Base-by-base conservation (phyloP, 106 monocot species). In the Dioscorea dumetorum region DNA sequence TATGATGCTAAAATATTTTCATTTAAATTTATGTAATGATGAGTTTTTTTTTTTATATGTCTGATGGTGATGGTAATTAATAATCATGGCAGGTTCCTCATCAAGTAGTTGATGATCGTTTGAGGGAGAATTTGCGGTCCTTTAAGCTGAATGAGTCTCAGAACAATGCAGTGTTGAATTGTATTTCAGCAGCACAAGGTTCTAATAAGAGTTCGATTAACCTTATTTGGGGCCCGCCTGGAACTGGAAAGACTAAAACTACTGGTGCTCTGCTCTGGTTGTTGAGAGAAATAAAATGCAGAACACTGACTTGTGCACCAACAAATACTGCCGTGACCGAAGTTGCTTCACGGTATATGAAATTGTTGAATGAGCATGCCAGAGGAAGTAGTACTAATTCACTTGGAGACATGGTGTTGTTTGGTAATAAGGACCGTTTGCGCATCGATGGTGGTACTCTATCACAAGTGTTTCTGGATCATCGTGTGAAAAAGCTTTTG, bases 161-260 rank as follows among this genome's bases (percentile, higher is more conserved):
- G 48, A 14, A 15, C 3, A 61, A 67, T 52, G 85, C 90, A 0
- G 57, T 85, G 12, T 11, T 62, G 28, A 59, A 9, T 60, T 80
- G 77, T 21, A 72, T 85, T 6, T 72, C 64, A 14, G 63, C 72
- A 17, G 63, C 11, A 5, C 17, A 70, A 1, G 49, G 62, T 10
- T 0, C 18, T 15, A 22, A 56, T 16, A 70, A 58, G 10, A 21
- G 50, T 32, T 68, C 64, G 0, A 54, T 93, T 62, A 81, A 62
- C 7, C 81, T 93, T 9, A 88, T 93, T 13, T 93, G 93, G 93
- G 93, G 93, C 1, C 93, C 93, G 15, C 93, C 93, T 0, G 93
- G 93, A 2, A 93, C 93, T 6, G 88, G 89, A 22, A 93, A 93
- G 70, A 93, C 88, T 0, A 93, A 85, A 67, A 89, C 84, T 3